Base-by-base conservation (phyloP, 1,284 basidiomycete species). In the Melampsora abietis-canadensis region DNA sequence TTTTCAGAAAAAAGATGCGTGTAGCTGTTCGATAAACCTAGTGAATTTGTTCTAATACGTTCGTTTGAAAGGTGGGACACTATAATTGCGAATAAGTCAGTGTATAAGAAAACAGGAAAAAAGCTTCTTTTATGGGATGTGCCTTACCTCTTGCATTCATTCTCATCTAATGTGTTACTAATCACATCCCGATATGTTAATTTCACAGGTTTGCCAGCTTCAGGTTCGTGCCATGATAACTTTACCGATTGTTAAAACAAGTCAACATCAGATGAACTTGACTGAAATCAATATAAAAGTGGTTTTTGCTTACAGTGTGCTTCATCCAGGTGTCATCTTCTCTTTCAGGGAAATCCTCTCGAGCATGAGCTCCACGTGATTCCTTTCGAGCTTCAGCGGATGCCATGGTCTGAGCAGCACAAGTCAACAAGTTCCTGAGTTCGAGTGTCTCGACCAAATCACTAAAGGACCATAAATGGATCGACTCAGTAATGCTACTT, bases 361-460 rank as follows among this genome's bases (percentile, higher is more conserved):
- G 91, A 61, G 96, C 95, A 82, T 98, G 96, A 46, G 95, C 95
- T 81, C 95, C 95, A 82, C 95, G 91, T 51, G 92, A 94, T 83
- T 98, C 96, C 84, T 96, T 92, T 79, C 96, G 90, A 70, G 93
- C 94, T 76, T 94, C 92, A 68, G 96, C 96, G 69, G 92, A 89
- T 57, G 89, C 90, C 82, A 98, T 94, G 60, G 96, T 98, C 84
- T 98, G 95, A 69, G 94, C 87, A 70, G 96, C 95, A 80, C 90
- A 92, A 81, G 95, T 94, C 80, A 96, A 87, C 77, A 98, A 85
- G 85, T 99, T 98, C 82, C 92, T 90, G 60, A 99, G 89, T 84
- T 99, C 96, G 72, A 98, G 87, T 15, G 93, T 96, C 85, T 99
- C 96, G 77, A 97, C 87, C 75, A 98, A 88, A 82, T 99, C 96